Base-by-base conservation (phyloP, 1,284 basidiomycete species). In the Cryptococcus maquisensis region DNA sequence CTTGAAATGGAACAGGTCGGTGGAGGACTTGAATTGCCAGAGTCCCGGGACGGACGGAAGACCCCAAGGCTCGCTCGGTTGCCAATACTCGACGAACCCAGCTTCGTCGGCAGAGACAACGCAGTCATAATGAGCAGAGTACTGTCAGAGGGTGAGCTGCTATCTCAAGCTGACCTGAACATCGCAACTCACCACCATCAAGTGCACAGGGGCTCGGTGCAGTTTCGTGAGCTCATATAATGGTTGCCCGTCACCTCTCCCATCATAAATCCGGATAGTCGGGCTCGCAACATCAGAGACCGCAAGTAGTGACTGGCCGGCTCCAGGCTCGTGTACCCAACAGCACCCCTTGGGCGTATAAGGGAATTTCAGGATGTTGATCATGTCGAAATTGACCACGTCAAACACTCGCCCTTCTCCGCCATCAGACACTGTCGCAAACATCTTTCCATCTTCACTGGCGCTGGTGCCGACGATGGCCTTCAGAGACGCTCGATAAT, bases 31-130 rank as follows among this genome's bases (percentile, higher is more conserved):
- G 79, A 83, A 92, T 43, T 86, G 81, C 90, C 95, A 99, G 57
- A 98, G 74, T 1, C 86, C 86, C 0, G 84, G 80, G 4, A 88
- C 79, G 61, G 84, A 85, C 0, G 95, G 94, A 39, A 86, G 79
- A 49, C 85, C 86, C 66, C 92, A 97, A 1, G 90, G 89, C 66
- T 95, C 91, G 9, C 72, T 77, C 0, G 93, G 91, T 68, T 86
- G 84, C 96, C 96, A 99, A 74, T 96, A 98, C 73, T 99, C 96
- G 49, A 99, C 78, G 69, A 98, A 96, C 0, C 96, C 96, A 13
- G 84, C 86, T 69, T 94, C 87, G 68, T 99, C 96, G 3, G 91
- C 91, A 4, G 95, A 97, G 9, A 99, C 82, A 18, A 98, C 91
- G 9, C 87, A 88, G 69, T 98, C 87, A 71, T 87, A 94, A 64